Base-by-base conservation (phyloP, 2,329 filamentous ascomycete species). In the Plectosphaerella plurivora region DNA sequence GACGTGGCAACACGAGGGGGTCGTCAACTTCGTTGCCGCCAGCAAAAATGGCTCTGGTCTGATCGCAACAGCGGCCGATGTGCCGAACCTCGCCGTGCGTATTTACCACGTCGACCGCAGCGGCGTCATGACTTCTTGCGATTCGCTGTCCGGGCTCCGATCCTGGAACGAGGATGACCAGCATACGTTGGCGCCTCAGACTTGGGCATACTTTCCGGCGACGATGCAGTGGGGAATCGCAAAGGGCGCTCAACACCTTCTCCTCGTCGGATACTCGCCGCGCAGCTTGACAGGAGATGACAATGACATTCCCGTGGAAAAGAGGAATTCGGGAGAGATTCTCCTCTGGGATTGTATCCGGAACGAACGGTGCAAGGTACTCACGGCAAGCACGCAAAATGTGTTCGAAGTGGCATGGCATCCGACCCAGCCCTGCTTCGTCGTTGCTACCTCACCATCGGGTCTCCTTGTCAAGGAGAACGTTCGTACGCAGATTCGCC, bases 351-450 rank as follows among this genome's bases (percentile, higher is more conserved):
- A 87, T 60, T 75, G 77, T 0, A 51, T 63, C 1, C 68, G 67
- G 2, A 69, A 71, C 10, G 62, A 69, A 10, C 68, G 73, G 45
- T 67, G 83, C 45, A 71, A 68, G 5, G 72, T 86, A 4, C 66
- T 73, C 18, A 76, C 77, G 3, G 77, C 74, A 2, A 76, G 75
- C 1, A 76, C 74, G 1, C 75, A 81, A 45, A 86, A 87, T 52
- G 80, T 86, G 2, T 87, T 87, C 45, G 83, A 87, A 59, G 78
- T 86, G 2, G 68, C 75, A 0, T 87, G 83, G 83, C 83, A 87
- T 59, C 83, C 83, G 0, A 72, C 61, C 0, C 68, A 78, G 45
- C 66, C 71, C 3, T 70, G 72, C 20, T 86, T 86, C 57, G 68
- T 82, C 5, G 81, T 75, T 4, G 83, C 82, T 2, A 85, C 81